Base-by-base conservation (phyloP, 2,329 filamentous ascomycete genomes). In the Talaromyces sp. region DNA sequence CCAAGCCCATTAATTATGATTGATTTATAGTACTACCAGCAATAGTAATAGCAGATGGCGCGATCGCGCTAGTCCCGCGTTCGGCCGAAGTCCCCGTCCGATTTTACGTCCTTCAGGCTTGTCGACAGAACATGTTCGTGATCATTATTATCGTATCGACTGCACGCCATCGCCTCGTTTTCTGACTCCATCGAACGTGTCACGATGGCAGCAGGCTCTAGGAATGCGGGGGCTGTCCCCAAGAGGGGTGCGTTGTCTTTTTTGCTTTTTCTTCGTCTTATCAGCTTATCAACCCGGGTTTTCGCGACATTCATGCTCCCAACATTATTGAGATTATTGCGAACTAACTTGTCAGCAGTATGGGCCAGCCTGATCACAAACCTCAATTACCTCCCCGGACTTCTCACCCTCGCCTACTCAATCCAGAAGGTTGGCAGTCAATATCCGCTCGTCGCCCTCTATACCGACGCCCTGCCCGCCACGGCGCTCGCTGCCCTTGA, bases 361-460 rank as follows among this genome's bases (percentile, higher is more conserved):
- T 96, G 90, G 90, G 91, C 90, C 32, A 90, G 88, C 13, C 82
- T 96, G 67, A 92, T 96, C 73, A 96, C 91, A 62, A 96, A 95
- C 77, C 86, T 85, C 55, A 81, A 82, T 68, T 96, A 96, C 75
- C 86, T 96, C 64, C 83, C 89, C 4, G 91, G 91, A 53, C 87
- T 96, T 56, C 82, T 96, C 59, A 91, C 90, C 1, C 88, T 96
- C 64, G 84, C 91, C 71, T 84, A 89, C 76, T 90, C 89, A 53
- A 85, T 96, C 67, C 86, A 86, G 69, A 80, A 82, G 64, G 78
- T 81, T 59, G 73, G 78, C n/a, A 87, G 89, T 13, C 82, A 83
- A 57, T 96, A 95, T 73, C 91, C 91, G 3, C 85, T 96, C 61
- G 79, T 96, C 49, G 91, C 87, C 4, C 84, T 96, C 53, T 93